phyloP scores from a whole-genome alignment of 768 basidiomycete genomes.

The Naganishia vishniacii region DNA sequence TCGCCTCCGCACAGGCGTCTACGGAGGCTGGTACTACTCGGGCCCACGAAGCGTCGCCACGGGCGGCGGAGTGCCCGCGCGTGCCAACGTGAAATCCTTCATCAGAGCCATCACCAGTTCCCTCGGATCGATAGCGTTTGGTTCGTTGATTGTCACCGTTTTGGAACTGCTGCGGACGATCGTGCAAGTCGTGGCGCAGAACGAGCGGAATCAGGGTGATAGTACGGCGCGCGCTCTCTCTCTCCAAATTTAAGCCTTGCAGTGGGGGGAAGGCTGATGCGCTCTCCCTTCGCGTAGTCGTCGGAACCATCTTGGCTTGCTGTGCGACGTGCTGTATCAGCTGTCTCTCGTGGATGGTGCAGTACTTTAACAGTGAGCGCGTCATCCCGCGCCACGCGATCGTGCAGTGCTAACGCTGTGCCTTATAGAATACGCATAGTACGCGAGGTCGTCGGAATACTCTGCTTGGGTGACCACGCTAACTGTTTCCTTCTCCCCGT shows the following conservation, averaged over 20 bases:
- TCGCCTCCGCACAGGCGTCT: slow-evolving; percentile 12
- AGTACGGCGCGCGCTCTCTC: too few relatives aligned
- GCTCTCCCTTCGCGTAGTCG: too few relatives aligned
- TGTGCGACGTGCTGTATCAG: slow-evolving; percentile 73
- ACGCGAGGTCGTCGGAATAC: slow-evolving; percentile 20
- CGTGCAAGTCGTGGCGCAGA: slow-evolving; percentile 50
- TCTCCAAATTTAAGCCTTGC: too few relatives aligned
- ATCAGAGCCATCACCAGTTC: slow-evolving; percentile 70
- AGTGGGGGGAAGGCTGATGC: too few relatives aligned
- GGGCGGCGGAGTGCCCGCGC: slow-evolving; percentile 59
- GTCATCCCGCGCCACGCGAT: too few relatives aligned
- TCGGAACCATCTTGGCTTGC: slow-evolving; percentile 68
- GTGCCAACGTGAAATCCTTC: slow-evolving; percentile 66
- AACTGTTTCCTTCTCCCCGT: neutral
- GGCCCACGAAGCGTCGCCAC: slow-evolving; percentile 57
- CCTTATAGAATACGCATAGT: slow-evolving; percentile 38
- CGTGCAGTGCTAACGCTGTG: slow-evolving; percentile 11
- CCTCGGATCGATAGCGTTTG: slow-evolving; percentile 78
- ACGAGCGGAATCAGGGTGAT: slow-evolving; percentile 45
- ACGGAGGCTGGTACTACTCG: slow-evolving; percentile 68
- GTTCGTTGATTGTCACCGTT: slow-evolving; percentile 73
- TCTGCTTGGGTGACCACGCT: neutral
- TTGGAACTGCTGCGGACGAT: slow-evolving; percentile 65
- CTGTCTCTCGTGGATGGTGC: slow-evolving; percentile 63
- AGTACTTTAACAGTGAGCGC: slow-evolving; percentile 70